These are phyloP conservation scores for Fonsecaea pedrosoi DNA, from an alignment of 2,329 filamentous ascomycete species.

Conservation along the genomic window DNA sequence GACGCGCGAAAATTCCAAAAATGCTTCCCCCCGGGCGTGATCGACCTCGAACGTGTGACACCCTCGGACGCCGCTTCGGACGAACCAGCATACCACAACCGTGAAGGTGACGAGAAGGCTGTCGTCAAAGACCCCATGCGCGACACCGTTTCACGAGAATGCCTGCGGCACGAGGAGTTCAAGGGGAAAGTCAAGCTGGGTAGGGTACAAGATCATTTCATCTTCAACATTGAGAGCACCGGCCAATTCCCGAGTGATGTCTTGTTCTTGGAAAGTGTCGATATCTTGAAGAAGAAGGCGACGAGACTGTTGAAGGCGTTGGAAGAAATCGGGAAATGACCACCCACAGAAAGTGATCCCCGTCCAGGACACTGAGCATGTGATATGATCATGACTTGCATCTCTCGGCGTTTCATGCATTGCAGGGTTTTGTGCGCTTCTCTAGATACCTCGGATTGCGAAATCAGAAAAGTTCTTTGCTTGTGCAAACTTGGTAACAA, in stretches of 20 bases:
- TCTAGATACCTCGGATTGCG: constrained; percentile 33
- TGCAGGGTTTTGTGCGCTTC: constrained; percentile 26
- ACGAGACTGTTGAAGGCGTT: constrained; percentile 54
- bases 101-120: constrained; percentile 81
- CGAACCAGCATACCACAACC: constrained; percentile 72
- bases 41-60: constrained; percentile 76
- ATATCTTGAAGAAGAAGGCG: constrained; percentile 85
- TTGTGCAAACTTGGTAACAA: background rate
- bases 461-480: constrained; percentile 28
- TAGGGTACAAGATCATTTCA: constrained; percentile 91
- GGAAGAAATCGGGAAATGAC: constrained; percentile 50
- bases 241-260: constrained; percentile 95
- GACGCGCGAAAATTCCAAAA: constrained; percentile 88
- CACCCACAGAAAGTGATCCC: constrained; percentile 22
- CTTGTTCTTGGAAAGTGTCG: constrained; percentile 88
- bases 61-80: constrained; percentile 65
- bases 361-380: constrained; percentile 40
- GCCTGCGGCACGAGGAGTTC: constrained; percentile 89
- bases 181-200: constrained; percentile 94
- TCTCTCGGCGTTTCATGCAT: constrained; percentile 26
- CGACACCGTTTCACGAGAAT: constrained; percentile 94
- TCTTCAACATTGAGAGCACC: constrained; percentile 92
- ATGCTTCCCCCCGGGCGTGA: constrained; percentile 90
- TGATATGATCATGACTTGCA: constrained; percentile 5
- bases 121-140: constrained; percentile 88